phyloP scores from a whole-genome alignment of 495 filamentous ascomycete genomes.

The Podospora bellae-mahoneyi region DNA sequence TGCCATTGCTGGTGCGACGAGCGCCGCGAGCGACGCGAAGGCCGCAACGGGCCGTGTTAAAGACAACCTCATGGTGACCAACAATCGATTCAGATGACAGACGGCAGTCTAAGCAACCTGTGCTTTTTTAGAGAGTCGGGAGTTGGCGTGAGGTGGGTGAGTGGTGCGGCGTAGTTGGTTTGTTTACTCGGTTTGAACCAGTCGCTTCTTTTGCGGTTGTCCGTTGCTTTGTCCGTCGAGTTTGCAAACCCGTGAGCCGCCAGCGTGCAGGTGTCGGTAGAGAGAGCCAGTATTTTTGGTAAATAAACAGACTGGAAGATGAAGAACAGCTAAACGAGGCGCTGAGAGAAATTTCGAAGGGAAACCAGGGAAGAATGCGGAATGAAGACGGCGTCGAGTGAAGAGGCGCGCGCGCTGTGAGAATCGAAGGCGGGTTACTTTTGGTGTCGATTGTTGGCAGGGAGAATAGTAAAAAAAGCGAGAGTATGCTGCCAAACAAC shows the following conservation, averaged over 20 bases:
- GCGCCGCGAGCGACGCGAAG: slow-evolving; percentile 36
- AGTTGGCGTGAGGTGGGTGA: neutral
- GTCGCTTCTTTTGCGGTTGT: slow-evolving; percentile 7
- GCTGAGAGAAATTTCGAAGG: slow-evolving; percentile 3
- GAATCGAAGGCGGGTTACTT: neutral
- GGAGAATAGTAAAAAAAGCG: slow-evolving; percentile 22
- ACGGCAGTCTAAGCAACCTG: neutral
- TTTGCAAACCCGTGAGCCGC: neutral
- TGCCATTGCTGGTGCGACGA: slow-evolving; percentile 26
- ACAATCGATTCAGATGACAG: neutral
- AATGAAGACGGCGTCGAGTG: neutral
- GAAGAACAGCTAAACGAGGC: slow-evolving; percentile 11
- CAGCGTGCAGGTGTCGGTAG: neutral
- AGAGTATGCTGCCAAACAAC: slow-evolving; percentile 27
- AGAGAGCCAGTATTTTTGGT: neutral
- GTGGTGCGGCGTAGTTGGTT: slow-evolving; percentile 5
- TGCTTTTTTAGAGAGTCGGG: neutral
- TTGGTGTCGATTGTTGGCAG: slow-evolving; percentile 1
- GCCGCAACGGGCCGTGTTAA: slow-evolving; percentile 35
- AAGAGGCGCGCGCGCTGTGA: no score
- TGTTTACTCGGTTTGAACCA: neutral
- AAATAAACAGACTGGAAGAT: neutral
- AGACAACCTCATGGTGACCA: slow-evolving; percentile 37
- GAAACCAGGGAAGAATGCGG: slow-evolving; percentile 4
- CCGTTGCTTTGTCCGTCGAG: neutral